Base-by-base conservation (phyloP, 495 filamentous ascomycete species). In the Trichoderma virens region DNA sequence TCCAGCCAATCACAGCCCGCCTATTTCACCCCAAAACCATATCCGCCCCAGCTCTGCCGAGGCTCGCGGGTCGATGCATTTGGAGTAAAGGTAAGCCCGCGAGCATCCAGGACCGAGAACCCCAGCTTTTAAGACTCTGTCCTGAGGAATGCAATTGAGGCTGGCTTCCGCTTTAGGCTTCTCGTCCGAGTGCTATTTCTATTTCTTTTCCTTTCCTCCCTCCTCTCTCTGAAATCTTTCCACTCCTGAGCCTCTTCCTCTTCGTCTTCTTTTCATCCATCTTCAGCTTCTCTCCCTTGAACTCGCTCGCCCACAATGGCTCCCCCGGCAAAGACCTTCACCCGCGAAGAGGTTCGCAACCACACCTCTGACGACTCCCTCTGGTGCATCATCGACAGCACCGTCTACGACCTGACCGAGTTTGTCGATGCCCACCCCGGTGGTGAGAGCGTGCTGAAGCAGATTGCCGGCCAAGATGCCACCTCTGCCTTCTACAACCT, bases 381-480 rank as follows among this genome's bases (percentile, higher is more conserved):
- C 64, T 91, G 89, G 86, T 86, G 92, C 69, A 87, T 97, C 70
- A 86, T 97, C 69, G 92, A 97, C 79, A 86, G 88, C 65, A 90
- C 89, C 68, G 91, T 93, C 68, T 97, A 97, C 80, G 93, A 97
- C 76, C 88, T 94, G 54, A 89, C 90, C 51, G 92, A 95, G 63
- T 96, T 97, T 75, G 79, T 93, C 63, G 90, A 93, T 79, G 92
- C 92, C 64, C 93, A 97, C 70, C 92, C 92, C 23, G 92, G 93
- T 67, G 91, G 91, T 70, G 85, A 88, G 67, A 85, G 88, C 62
- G 91, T 95, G 47, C 86, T 96, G 35, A 82, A 90, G 54, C 92
- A 93, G 76, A 88, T 92, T 61, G 91, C 89, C 45, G 91, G 91
- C 73, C 83, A 83, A 70, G 91, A 96, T 76, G 91, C 90, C 34